Conservation (phyloP, 257 asterid species). For the Prunella vulgaris region DNA sequence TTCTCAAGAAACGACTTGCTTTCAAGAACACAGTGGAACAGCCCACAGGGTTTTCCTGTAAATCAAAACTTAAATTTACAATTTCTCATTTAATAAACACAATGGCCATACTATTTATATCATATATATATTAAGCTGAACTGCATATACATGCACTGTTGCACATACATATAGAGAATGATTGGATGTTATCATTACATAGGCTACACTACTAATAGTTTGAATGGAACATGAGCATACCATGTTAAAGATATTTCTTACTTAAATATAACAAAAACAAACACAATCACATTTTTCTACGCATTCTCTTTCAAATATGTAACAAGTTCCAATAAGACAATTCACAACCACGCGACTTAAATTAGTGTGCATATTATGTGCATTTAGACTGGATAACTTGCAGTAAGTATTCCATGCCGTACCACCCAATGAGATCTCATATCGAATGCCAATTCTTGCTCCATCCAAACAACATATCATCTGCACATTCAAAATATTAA, state of each 20-base stretch:
- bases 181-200: too few relatives aligned
- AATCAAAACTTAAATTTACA: conserved; percentile 5
- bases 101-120: neutral
- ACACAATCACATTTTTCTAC: neutral
- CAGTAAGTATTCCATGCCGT: conserved; percentile 6
- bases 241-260: too few relatives aligned
- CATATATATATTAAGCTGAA: too few relatives aligned
- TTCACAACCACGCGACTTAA: neutral
- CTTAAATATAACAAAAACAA: neutral
- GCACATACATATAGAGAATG: neutral
- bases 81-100: conserved; percentile 12
- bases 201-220: too few relatives aligned
- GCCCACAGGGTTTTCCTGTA: conserved; percentile 90
- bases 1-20: conserved; percentile 99
- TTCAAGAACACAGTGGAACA: conserved; percentile 94
- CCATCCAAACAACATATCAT: conserved; percentile 88
- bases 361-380: neutral
- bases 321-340: neutral
- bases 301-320: too few relatives aligned
- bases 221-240: too few relatives aligned
- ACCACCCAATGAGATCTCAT: conserved; percentile 93
- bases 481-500: conserved; percentile 36
- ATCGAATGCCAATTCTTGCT: conserved; percentile 88
- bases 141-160: too few relatives aligned
- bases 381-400: neutral